Conservation (phyloP, 306 rosid species). For the Quercus glauca region DNA sequence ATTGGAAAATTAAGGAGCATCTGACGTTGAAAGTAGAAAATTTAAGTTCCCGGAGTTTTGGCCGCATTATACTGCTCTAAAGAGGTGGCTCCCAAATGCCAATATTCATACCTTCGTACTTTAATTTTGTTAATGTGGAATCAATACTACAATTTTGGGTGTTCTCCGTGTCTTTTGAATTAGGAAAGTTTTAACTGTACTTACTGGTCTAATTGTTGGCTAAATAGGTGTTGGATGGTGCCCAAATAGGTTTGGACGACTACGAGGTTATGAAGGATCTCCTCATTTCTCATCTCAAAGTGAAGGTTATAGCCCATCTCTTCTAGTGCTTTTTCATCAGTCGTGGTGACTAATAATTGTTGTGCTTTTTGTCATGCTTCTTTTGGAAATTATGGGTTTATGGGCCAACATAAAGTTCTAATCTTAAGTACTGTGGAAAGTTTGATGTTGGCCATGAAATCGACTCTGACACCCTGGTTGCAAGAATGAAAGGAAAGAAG, state of each 20-base stretch:
- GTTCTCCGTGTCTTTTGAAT: background rate
- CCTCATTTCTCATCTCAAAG: slow-evolving; percentile 67
- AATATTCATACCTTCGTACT: background rate
- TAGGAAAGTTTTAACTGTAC: slow-evolving; percentile 6
- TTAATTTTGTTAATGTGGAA: background rate
- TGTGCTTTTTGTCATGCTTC: too few relatives aligned
- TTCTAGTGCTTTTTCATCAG: background rate
- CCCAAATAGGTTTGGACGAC: slow-evolving; percentile 59
- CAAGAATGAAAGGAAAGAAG: background rate
- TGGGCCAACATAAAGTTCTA: background rate
- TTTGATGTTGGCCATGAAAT: background rate
- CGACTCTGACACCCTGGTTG: background rate
- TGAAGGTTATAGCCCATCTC: slow-evolving; percentile 31
- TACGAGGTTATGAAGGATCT: slow-evolving; percentile 71
- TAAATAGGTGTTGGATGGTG: slow-evolving; percentile 69
- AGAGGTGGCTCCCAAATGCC: background rate
- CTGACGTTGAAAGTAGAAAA: background rate
- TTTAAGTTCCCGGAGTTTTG: background rate
- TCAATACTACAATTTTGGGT: background rate
- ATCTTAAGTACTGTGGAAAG: background rate
- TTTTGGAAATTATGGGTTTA: background rate
- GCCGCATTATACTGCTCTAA: background rate
- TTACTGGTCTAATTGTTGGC: slow-evolving; percentile 27
- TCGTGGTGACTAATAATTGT: too few relatives aligned
- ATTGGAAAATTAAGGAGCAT: background rate